Evolutionary conservation across 192 early-diverging fungal species (phyloP).

Genomic region (Chytriomyces confervae): DNA sequence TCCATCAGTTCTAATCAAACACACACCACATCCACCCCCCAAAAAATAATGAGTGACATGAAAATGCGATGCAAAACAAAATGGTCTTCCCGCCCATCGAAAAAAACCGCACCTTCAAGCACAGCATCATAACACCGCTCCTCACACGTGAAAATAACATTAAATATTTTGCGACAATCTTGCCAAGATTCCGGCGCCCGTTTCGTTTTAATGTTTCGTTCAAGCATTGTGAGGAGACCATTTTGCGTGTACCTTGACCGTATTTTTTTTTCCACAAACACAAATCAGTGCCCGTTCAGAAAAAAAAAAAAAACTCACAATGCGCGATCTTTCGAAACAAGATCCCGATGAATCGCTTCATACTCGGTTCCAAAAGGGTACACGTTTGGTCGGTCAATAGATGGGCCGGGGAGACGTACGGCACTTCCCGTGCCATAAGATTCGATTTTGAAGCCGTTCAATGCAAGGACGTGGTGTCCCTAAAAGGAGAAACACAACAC

Average conservation of each 20-base stretch:
- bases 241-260: conserved; percentile 77
- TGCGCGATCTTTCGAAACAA: conserved; percentile 68
- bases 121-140: conserved; percentile 94
- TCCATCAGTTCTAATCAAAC: conserved; percentile 69
- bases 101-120: conserved; percentile 71
- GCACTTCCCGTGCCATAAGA: conserved; percentile 92
- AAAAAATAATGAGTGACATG: background rate
- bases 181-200: conserved; percentile 88
- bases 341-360: conserved; percentile 83
- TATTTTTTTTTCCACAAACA: background rate
- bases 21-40: background rate
- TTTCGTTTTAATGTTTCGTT: conserved; percentile 94
- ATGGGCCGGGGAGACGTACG: conserved; percentile 88
- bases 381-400: conserved; percentile 85
- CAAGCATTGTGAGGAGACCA: conserved; percentile 88
- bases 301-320: conserved; percentile 56
- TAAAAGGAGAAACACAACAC: background rate
- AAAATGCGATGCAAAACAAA: conserved; percentile 8
- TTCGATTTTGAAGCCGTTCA: conserved; percentile 77
- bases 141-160: conserved; percentile 96
- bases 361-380: conserved; percentile 95
- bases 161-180: conserved; percentile 72
- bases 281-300: conserved; percentile 11
- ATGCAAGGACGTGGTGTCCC: conserved; percentile 38
- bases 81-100: background rate